phyloP scores from a whole-genome alignment of 345 rosid genomes.

The Salix purpurea region DNA sequence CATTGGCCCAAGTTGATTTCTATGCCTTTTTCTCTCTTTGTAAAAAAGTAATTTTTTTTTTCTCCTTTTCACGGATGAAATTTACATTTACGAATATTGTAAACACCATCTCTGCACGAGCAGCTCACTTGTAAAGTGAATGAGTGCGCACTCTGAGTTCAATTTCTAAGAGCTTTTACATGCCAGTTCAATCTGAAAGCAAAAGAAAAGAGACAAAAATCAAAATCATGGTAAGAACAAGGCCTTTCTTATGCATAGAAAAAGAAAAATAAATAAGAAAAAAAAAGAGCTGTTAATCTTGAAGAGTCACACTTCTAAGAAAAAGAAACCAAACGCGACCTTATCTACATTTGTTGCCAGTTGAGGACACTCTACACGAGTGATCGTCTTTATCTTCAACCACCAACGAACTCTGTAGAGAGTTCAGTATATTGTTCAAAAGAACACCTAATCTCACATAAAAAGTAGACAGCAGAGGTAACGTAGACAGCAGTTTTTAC shows the following conservation, averaged over 20 bases:
- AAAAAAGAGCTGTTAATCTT: neutral
- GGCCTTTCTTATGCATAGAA: neutral
- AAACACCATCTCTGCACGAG: too few relatives aligned
- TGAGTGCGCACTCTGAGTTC: neutral
- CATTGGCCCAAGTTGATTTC: neutral
- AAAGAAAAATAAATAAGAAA: neutral
- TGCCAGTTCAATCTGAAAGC: neutral
- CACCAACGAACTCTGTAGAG: constrained; percentile 5
- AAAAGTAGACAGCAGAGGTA: too few relatives aligned
- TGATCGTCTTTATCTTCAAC: constrained; percentile 18
- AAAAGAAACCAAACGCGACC: constrained; percentile 9
- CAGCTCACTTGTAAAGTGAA: neutral
- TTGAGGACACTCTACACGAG: neutral
- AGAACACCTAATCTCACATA: neutral
- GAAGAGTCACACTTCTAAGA: neutral
- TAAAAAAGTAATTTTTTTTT: neutral
- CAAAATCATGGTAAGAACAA: neutral
- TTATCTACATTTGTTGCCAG: neutral
- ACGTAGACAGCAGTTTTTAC: constrained; percentile 6
- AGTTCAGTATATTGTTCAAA: neutral
- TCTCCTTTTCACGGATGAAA: neutral
- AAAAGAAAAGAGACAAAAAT: neutral
- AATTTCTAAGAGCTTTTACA: neutral
- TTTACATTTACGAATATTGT: neutral
- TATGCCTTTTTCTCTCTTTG: neutral